These are phyloP conservation scores for Nemophila menziesii DNA, from an alignment of 257 asterid species.

Conservation along the genomic window DNA sequence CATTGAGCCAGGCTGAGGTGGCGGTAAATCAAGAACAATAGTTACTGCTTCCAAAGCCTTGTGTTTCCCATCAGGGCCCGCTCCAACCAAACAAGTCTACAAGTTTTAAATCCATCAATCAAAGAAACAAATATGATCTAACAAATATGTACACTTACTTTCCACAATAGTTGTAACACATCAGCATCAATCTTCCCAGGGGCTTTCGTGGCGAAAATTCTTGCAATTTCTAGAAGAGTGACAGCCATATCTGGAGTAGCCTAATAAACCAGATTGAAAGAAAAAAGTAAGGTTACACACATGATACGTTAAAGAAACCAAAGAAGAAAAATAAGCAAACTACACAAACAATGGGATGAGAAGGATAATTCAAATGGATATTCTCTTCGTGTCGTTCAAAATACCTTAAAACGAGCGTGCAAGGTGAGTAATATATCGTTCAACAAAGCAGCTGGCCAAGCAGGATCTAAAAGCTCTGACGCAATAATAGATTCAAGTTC, in stretches of 20 bases:
- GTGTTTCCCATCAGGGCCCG: slow-evolving; percentile 97
- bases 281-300: slow-evolving; percentile 8
- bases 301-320: not conserved
- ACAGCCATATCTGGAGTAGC: slow-evolving; percentile 99
- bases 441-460: slow-evolving; percentile 85
- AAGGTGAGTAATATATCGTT: slow-evolving; percentile 82
- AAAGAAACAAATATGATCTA: not conserved
- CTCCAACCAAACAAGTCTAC: slow-evolving; percentile 98
- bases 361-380: not conserved
- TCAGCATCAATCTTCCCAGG: slow-evolving; percentile 99
- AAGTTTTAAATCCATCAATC: slow-evolving; percentile 12
- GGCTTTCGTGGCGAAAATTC: slow-evolving; percentile 94
- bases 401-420: slow-evolving; percentile 99
- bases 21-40: slow-evolving; percentile 94
- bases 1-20: slow-evolving; percentile 91
- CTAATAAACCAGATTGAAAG: slow-evolving; percentile 29
- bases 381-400: slow-evolving; percentile 3
- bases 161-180: slow-evolving; percentile 96
- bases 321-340: not conserved
- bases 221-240: slow-evolving; percentile 96
- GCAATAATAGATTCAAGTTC: slow-evolving; percentile 93
- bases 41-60: slow-evolving; percentile 98
- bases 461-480: slow-evolving; percentile 91
- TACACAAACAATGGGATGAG: not conserved
- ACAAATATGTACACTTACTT: slow-evolving; percentile 36